Conservation (phyloP, 1,284 basidiomycete genomes). For the Ganoderma boninense region DNA sequence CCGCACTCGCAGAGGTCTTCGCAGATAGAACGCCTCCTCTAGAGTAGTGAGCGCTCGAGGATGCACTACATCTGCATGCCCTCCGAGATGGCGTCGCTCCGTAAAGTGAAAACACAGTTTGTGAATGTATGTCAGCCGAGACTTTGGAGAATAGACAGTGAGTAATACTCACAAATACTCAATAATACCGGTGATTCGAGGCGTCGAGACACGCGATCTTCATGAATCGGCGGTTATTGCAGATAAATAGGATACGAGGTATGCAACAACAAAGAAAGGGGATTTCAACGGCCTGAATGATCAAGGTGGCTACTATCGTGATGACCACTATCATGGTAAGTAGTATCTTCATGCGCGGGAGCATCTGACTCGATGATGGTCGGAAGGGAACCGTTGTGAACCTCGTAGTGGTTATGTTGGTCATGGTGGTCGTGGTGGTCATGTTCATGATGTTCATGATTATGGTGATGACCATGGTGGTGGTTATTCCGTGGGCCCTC, state of each 20-base stretch:
- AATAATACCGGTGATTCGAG: too few relatives aligned
- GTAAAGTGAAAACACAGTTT: too few relatives aligned
- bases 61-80: too few relatives aligned
- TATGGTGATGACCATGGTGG: not conserved
- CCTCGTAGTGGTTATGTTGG: not conserved
- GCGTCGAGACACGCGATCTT: too few relatives aligned
- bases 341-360: not conserved
- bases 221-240: not conserved
- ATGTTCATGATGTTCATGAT: not conserved
- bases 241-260: not conserved
- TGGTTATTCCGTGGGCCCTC: not conserved
- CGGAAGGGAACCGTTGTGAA: not conserved
- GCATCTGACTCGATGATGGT: not conserved
- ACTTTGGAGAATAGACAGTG: too few relatives aligned
- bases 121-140: too few relatives aligned
- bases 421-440: not conserved
- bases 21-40: slow-evolving; percentile 32
- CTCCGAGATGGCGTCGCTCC: too few relatives aligned
- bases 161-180: too few relatives aligned
- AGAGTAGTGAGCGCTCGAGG: not conserved
- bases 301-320: not conserved
- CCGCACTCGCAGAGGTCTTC: slow-evolving; percentile 1
- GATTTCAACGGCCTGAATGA: not conserved
- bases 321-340: not conserved
- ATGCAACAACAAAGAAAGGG: not conserved